phyloP scores from a whole-genome alignment of 345 rosid species.

The Eucalyptus pauciflora region DNA sequence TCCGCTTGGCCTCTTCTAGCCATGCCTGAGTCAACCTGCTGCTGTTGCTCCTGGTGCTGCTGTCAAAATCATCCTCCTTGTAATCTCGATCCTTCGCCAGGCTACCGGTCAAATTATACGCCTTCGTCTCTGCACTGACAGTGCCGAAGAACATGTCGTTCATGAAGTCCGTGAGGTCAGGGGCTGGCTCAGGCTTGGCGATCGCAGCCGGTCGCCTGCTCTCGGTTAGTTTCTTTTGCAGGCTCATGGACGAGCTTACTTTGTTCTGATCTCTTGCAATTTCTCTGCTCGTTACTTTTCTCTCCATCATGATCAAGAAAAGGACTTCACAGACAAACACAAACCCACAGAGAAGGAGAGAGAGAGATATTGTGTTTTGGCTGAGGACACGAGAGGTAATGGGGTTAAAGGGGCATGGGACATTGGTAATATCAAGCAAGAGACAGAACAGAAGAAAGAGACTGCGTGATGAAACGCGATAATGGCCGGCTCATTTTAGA shows the following conservation, averaged over 20 bases:
- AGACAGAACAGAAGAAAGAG: not conserved
- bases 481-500: not conserved
- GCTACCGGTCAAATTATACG: conserved; percentile 35
- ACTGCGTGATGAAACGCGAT: not conserved
- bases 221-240: conserved; percentile 18
- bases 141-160: conserved; percentile 59
- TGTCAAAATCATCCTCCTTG: conserved; percentile 31
- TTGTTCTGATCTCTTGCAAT: not conserved
- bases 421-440: not conserved
- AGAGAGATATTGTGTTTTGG: not conserved
- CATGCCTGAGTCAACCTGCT: conserved; percentile 43
- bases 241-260: not conserved
- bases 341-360: not conserved
- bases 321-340: not conserved
- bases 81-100: not conserved
- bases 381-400: not conserved
- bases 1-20: conserved; percentile 47
- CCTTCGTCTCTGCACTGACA: conserved; percentile 12
- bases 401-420: not conserved
- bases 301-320: conserved; percentile 2
- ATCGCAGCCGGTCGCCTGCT: not conserved
- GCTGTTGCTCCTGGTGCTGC: conserved; percentile 48
- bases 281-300: conserved; percentile 4
- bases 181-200: conserved; percentile 1
- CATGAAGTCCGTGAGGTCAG: conserved; percentile 64